phyloP scores from a whole-genome alignment of 139 green algal species.

The Trebouxia sp. region DNA sequence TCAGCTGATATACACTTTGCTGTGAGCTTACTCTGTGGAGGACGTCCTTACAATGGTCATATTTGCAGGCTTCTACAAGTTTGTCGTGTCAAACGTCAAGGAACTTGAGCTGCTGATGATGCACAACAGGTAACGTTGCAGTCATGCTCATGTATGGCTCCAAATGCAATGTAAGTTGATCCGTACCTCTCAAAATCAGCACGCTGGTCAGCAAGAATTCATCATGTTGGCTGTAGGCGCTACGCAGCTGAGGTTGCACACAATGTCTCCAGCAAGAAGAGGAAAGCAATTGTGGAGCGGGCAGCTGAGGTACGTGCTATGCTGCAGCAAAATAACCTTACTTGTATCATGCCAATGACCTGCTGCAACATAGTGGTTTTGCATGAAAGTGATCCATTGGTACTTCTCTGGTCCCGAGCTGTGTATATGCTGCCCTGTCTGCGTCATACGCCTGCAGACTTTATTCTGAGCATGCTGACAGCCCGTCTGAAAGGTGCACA shows the following conservation, averaged over 20 bases:
- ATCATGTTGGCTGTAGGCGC: constrained; percentile 48
- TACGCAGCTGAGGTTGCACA: constrained; percentile 94
- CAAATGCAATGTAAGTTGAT: too few species aligned
- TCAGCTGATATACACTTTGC: background rate
- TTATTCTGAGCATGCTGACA: background rate
- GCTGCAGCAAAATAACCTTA: background rate
- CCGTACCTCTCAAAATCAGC: too few species aligned
- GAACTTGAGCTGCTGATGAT: constrained; percentile 98
- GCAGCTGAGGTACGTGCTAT: constrained; percentile 61
- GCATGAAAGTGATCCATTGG: too few species aligned
- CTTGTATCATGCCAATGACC: too few species aligned
- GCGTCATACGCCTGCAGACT: background rate
- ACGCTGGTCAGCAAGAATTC: too few species aligned
- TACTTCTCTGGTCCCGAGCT: too few species aligned
- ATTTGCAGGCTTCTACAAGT: constrained; percentile 83
- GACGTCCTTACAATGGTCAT: background rate
- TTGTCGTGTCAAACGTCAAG: constrained; percentile 88
- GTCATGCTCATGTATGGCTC: too few species aligned
- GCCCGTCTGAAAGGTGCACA: background rate
- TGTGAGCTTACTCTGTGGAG: too few species aligned
- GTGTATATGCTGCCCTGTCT: background rate
- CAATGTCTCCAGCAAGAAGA: constrained; percentile 93
- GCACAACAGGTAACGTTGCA: constrained; percentile 86
- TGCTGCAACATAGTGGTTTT: background rate
- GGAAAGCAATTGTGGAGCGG: constrained; percentile 96